phyloP scores from a whole-genome alignment of 129 eudicot genomes.

The Flaveria trinervia region DNA sequence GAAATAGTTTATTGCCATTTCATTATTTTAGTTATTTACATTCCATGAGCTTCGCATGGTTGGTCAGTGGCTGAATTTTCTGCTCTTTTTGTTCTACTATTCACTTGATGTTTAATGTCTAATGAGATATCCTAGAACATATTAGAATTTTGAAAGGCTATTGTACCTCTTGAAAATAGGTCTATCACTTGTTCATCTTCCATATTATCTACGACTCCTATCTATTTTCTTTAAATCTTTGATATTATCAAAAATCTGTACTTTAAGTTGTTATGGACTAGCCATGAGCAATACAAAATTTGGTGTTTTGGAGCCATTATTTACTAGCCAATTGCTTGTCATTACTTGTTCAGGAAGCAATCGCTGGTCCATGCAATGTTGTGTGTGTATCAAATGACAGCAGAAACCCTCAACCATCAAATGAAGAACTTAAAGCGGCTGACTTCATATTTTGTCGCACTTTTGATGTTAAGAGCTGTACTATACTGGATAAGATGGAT shows the following conservation, averaged over 20 bases:
- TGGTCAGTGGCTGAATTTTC: background rate
- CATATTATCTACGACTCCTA: background rate
- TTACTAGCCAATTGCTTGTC: background rate
- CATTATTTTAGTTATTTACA: background rate
- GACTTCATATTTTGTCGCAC: conserved; percentile 82
- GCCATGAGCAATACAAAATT: background rate
- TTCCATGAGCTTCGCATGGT: background rate
- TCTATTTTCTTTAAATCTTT: background rate
- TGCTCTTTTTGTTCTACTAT: background rate
- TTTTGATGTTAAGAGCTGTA: conserved; percentile 62
- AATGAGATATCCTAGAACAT: background rate
- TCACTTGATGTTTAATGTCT: background rate
- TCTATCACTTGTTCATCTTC: background rate
- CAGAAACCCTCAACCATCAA: conserved; percentile 80
- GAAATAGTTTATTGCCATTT: background rate
- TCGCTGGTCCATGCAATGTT: conserved; percentile 91
- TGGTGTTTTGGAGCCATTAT: background rate
- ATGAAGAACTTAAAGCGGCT: conserved; percentile 60
- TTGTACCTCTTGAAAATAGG: background rate
- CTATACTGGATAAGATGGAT: conserved; percentile 59
- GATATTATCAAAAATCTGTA: background rate
- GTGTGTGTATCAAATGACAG: conserved; percentile 71
- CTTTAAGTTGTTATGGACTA: background rate
- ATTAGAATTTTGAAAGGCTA: background rate
- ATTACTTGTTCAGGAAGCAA: conserved; percentile 64